Conservation (phyloP, 2,329 filamentous ascomycete species). For the Lasiodiplodia citricola region DNA sequence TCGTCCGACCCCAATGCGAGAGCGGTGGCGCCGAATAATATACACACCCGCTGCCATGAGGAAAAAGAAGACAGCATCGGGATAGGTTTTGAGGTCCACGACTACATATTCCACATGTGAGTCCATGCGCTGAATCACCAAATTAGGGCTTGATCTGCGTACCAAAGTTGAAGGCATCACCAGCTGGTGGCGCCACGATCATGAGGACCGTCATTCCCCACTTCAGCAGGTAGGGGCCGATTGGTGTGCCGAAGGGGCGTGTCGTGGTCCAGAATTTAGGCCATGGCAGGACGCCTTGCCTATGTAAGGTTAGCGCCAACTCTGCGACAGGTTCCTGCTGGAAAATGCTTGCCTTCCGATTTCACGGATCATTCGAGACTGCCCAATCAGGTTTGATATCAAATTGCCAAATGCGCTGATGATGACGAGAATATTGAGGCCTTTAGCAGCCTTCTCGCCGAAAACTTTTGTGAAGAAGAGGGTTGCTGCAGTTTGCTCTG, state of each 20-base stretch:
- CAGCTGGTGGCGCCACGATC: slow-evolving; percentile 67
- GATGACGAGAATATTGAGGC: slow-evolving; percentile 66
- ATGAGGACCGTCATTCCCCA: slow-evolving; percentile 71
- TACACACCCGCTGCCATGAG: slow-evolving; percentile 65
- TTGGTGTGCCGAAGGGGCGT: slow-evolving; percentile 68
- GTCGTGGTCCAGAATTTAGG: slow-evolving; percentile 66
- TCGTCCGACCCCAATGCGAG: slow-evolving; percentile 58
- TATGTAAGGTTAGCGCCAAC: too few relatives aligned
- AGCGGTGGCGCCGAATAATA: slow-evolving; percentile 64
- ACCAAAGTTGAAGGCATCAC: slow-evolving; percentile 69
- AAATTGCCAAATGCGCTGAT: slow-evolving; percentile 73
- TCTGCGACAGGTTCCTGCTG: too few relatives aligned
- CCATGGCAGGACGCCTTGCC: slow-evolving; percentile 71
- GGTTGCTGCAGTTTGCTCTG: slow-evolving; percentile 71
- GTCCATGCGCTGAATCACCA: slow-evolving; percentile 28
- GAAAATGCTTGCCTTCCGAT: slow-evolving; percentile 40
- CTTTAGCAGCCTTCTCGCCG: slow-evolving; percentile 53
- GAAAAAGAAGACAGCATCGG: slow-evolving; percentile 62
- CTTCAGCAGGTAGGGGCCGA: slow-evolving; percentile 71
- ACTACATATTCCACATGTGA: slow-evolving; percentile 49
- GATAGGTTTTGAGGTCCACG: slow-evolving; percentile 72
- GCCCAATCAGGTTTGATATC: slow-evolving; percentile 52
- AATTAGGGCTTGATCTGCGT: slow-evolving; percentile 28
- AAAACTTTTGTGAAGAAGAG: slow-evolving; percentile 71
- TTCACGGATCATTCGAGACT: slow-evolving; percentile 38